Percentiles rank a stretch among this genome's conserved stretches.
Conservation (phyloP, 805 yeast species). For the Lipomyces anomalus region DNA sequence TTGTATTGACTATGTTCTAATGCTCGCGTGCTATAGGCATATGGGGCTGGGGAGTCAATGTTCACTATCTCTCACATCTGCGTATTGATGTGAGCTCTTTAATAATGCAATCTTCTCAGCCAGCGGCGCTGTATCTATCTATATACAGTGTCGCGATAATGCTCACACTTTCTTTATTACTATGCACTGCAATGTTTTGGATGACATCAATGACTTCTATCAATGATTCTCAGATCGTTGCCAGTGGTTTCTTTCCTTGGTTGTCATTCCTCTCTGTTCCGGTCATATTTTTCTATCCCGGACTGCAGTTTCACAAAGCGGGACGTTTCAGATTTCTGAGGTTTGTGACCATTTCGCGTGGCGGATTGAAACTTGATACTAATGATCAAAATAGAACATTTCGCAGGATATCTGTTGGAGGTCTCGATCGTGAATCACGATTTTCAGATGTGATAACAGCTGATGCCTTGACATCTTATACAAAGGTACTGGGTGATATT, state of each 20-base stretch:
- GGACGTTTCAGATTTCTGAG: slow-evolving; percentile 41
- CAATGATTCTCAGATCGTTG: slow-evolving; percentile 29
- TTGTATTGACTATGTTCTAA: too few relatives aligned
- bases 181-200: slow-evolving; percentile 31
- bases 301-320: slow-evolving; percentile 35
- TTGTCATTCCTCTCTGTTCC: slow-evolving; percentile 36
- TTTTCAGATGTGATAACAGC: slow-evolving; percentile 77
- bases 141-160: slow-evolving; percentile 35
- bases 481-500: slow-evolving; percentile 69
- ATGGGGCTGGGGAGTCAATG: slow-evolving; percentile 35
- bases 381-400: slow-evolving; percentile 28
- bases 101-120: slow-evolving; percentile 21
- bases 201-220: slow-evolving; percentile 26
- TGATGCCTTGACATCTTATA: slow-evolving; percentile 78
- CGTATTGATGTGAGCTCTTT: slow-evolving; percentile 29
- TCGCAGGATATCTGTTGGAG: slow-evolving; percentile 51
- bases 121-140: slow-evolving; percentile 32
- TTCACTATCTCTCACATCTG: slow-evolving; percentile 25
- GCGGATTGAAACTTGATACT: background rate
- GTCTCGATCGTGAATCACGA: slow-evolving; percentile 51
- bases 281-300: slow-evolving; percentile 36
- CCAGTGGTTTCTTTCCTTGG: slow-evolving; percentile 37
- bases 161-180: slow-evolving; percentile 27
- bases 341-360: background rate
- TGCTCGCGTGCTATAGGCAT: slow-evolving; percentile 24